Conservation (phyloP, 2,329 filamentous ascomycete genomes). For the Pseudopyrenochaeta lycopersici region DNA sequence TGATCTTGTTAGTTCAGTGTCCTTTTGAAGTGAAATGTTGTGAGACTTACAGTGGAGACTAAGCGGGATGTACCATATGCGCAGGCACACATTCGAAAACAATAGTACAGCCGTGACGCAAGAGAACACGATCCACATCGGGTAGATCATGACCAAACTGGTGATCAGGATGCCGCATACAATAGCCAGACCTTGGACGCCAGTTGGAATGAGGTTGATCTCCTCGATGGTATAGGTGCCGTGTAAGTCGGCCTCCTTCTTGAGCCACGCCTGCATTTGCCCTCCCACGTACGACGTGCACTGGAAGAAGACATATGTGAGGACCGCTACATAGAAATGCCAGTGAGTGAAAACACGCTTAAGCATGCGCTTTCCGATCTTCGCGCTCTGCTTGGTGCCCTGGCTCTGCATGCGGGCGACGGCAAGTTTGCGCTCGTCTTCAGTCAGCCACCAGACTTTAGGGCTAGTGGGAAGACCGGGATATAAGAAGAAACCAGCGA, state of each 20-base stretch:
- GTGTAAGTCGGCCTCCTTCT: slow-evolving; percentile 47
- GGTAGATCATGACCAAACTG: slow-evolving; percentile 59
- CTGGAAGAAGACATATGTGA: slow-evolving; percentile 51
- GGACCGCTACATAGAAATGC: slow-evolving; percentile 60
- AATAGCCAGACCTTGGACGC: slow-evolving; percentile 56
- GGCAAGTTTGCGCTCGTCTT: slow-evolving; percentile 33
- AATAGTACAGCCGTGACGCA: slow-evolving; percentile 46
- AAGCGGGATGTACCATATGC: slow-evolving; percentile 57
- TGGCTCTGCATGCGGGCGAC: slow-evolving; percentile 30
- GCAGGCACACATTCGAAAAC: slow-evolving; percentile 56
- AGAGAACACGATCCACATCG: slow-evolving; percentile 57
- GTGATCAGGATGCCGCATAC: slow-evolving; percentile 58
- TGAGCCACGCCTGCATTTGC: slow-evolving; percentile 63
- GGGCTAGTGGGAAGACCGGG: slow-evolving; percentile 60
- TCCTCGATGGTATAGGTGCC: slow-evolving; percentile 54
- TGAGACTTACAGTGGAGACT: slow-evolving; percentile 40
- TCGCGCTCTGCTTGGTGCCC: slow-evolving; percentile 45
- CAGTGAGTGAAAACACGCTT: slow-evolving; percentile 55
- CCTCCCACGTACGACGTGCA: slow-evolving; percentile 50
- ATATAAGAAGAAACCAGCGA: slow-evolving; percentile 62
- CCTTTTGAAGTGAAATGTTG: not conserved
- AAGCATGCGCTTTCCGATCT: slow-evolving; percentile 53
- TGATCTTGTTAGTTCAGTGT: slow-evolving; percentile 10
- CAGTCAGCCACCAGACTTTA: slow-evolving; percentile 57
- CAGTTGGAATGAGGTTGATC: slow-evolving; percentile 60